phyloP scores from a whole-genome alignment of 1,284 basidiomycete species.

The Porphyrellus sp. region DNA sequence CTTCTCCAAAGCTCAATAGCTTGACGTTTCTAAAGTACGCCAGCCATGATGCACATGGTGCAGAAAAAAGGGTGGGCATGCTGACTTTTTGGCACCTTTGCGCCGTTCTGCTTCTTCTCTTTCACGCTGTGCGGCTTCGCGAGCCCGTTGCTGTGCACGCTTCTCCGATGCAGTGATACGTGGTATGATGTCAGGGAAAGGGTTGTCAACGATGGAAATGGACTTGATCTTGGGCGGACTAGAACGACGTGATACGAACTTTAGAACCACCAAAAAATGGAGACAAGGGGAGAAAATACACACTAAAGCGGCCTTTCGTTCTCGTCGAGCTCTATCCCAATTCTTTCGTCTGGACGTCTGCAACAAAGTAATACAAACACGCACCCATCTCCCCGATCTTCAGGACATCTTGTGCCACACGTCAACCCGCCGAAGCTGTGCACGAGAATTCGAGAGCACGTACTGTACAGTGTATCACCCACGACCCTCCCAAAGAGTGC shows the following conservation, averaged over 20 bases:
- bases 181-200: slow-evolving; percentile 91
- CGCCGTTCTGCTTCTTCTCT: slow-evolving; percentile 71
- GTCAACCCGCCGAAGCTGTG: not conserved
- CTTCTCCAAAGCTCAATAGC: slow-evolving; percentile 83
- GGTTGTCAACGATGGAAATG: slow-evolving; percentile 85
- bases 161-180: slow-evolving; percentile 95
- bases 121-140: slow-evolving; percentile 71
- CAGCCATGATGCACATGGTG: no score
- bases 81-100: slow-evolving; percentile 82
- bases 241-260: not conserved
- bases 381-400: slow-evolving; percentile 85
- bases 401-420: slow-evolving; percentile 61
- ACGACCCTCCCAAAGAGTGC: slow-evolving; percentile 81
- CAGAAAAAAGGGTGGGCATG: no score
- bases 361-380: slow-evolving; percentile 17
- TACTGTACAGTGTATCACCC: slow-evolving; percentile 86
- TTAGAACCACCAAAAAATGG: slow-evolving; percentile 3
- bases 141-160: slow-evolving; percentile 75
- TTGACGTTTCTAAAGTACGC: slow-evolving; percentile 80
- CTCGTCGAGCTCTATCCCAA: slow-evolving; percentile 67
- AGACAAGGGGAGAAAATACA: slow-evolving; percentile 30
- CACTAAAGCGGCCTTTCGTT: slow-evolving; percentile 86
- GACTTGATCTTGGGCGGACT: slow-evolving; percentile 89
- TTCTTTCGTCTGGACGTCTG: not conserved
- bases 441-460: slow-evolving; percentile 34